Conservation (phyloP, 1,284 basidiomycete genomes). For the Moesziomyces sp. region DNA sequence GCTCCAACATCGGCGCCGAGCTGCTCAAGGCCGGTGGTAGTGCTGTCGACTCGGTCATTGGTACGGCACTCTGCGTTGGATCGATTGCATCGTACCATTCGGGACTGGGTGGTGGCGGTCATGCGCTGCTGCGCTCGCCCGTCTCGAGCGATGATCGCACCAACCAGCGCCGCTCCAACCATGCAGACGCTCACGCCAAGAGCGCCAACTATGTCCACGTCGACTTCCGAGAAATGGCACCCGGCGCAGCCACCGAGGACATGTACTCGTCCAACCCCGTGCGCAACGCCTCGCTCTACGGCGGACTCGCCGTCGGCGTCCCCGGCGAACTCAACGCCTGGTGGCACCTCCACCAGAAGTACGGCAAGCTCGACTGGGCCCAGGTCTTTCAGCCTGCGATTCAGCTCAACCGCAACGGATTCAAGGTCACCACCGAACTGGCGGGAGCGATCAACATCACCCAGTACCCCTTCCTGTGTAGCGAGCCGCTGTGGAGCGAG, state of each 20-base stretch:
- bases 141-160: constrained; percentile 16
- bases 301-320: constrained; percentile 66
- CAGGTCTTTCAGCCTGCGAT: constrained; percentile 63
- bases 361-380: constrained; percentile 66
- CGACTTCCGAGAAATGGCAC: constrained; percentile 70
- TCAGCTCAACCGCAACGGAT: constrained; percentile 60
- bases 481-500: constrained; percentile 58
- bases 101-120: constrained; percentile 68
- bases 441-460: constrained; percentile 48
- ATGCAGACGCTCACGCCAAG: constrained; percentile 21
- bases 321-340: constrained; percentile 67
- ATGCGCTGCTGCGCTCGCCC: constrained; percentile 55
- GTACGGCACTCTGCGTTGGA: constrained; percentile 68
- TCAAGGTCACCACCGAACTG: constrained; percentile 59
- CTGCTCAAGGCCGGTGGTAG: constrained; percentile 68
- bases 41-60: constrained; percentile 67
- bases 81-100: constrained; percentile 68
- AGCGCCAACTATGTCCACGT: constrained; percentile 66
- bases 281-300: constrained; percentile 34
- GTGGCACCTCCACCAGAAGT: constrained; percentile 61
- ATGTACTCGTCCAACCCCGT: constrained; percentile 61
- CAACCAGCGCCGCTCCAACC: constrained; percentile 21
- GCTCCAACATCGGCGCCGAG: constrained; percentile 69
- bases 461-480: constrained; percentile 52
- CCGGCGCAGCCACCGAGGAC: constrained; percentile 67